Percentiles rank a stretch among this genome's conserved stretches.
phyloP scores from a whole-genome alignment of 2,329 filamentous ascomycete genomes.

The Aspergillus sojae region DNA sequence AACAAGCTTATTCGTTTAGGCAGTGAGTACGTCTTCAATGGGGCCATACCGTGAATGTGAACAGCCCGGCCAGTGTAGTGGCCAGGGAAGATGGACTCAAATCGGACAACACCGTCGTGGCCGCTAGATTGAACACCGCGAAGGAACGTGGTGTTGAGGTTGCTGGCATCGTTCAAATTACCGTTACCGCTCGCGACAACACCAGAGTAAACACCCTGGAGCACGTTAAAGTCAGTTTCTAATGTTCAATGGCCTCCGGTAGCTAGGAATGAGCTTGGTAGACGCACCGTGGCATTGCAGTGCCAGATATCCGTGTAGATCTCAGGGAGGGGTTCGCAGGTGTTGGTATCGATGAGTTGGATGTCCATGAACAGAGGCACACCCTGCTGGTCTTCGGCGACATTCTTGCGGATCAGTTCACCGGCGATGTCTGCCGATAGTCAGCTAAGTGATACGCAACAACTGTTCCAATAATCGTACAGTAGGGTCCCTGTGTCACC shows the following conservation, averaged over 20 bases:
- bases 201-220: slow-evolving; percentile 43
- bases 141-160: slow-evolving; percentile 49
- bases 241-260: background rate
- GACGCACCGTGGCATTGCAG: slow-evolving; percentile 41
- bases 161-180: slow-evolving; percentile 38
- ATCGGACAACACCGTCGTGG: slow-evolving; percentile 45
- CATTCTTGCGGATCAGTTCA: slow-evolving; percentile 42
- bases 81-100: slow-evolving; percentile 49
- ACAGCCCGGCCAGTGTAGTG: slow-evolving; percentile 47
- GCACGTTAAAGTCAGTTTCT: background rate
- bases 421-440: slow-evolving; percentile 34
- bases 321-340: slow-evolving; percentile 44
- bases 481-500: slow-evolving; percentile 59
- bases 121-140: slow-evolving; percentile 50
- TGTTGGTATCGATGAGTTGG: slow-evolving; percentile 44
- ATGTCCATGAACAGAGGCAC: slow-evolving; percentile 45
- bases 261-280: background rate
- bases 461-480: slow-evolving; percentile 20
- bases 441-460: slow-evolving; percentile 1
- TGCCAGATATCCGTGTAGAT: slow-evolving; percentile 45
- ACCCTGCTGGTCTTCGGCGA: slow-evolving; percentile 37
- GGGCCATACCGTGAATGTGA: slow-evolving; percentile 37
- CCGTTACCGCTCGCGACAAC: slow-evolving; percentile 41
- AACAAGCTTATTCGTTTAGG: background rate
- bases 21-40: background rate